phyloP scores from a whole-genome alignment of 1,284 basidiomycete genomes.

The Marasmius fiardii region DNA sequence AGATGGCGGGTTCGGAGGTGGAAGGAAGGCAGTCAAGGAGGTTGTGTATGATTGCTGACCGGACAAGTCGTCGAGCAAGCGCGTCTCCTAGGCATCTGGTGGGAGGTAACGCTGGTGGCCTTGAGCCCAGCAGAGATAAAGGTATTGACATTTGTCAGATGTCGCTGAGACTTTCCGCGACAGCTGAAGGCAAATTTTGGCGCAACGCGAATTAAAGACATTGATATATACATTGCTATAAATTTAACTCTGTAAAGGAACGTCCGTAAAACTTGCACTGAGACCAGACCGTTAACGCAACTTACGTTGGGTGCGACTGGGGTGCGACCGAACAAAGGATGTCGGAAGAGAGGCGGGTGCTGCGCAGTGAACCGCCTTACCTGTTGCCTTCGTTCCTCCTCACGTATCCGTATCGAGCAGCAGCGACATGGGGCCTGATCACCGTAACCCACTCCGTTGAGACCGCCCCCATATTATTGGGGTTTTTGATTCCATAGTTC shows the following conservation, averaged over 20 bases:
- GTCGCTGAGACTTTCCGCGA: neutral
- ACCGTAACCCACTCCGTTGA: no score
- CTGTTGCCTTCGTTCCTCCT: no score
- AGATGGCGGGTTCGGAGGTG: slow-evolving; percentile 29
- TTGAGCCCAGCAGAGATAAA: neutral
- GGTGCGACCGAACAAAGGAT: neutral
- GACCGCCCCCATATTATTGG: no score
- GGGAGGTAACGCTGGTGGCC: slow-evolving; percentile 19
- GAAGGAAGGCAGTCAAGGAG: slow-evolving; percentile 34
- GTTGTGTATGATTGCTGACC: slow-evolving; percentile 23
- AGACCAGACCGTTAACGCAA: no score
- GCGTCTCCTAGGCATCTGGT: slow-evolving; percentile 30
- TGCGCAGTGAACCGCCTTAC: neutral
- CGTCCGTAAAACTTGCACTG: no score
- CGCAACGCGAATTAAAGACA: no score
- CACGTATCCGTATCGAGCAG: no score
- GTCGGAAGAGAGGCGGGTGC: neutral
- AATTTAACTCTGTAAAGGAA: no score
- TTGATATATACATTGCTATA: no score
- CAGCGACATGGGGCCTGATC: no score
- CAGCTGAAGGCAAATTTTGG: no score
- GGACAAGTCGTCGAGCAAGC: slow-evolving; percentile 25
- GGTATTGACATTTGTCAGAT: neutral
- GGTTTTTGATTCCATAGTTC: no score
- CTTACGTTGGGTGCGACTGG: neutral